These are phyloP conservation scores for Neurospora sp. DNA, from an alignment of 495 filamentous ascomycete species.

Conservation along the genomic window DNA sequence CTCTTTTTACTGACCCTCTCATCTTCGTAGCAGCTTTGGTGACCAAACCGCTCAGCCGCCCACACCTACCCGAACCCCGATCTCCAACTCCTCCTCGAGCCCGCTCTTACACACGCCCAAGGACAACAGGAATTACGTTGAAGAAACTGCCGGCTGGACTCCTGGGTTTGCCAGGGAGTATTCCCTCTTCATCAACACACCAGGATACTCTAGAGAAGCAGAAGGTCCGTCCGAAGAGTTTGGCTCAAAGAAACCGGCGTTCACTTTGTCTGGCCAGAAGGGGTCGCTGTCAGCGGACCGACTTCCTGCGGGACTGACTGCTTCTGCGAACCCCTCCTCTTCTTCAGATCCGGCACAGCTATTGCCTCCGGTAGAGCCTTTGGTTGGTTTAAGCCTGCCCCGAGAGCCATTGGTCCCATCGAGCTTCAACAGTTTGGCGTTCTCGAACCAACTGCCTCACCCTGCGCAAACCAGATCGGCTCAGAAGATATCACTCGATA, in stretches of 20 bases:
- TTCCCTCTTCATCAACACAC: constrained; percentile 44
- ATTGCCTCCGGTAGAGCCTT: constrained; percentile 48
- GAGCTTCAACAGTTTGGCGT: constrained; percentile 17
- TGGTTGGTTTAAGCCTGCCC: constrained; percentile 7
- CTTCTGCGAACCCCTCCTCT: constrained; percentile 47
- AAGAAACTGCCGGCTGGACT: constrained; percentile 41
- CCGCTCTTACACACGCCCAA: constrained; percentile 60
- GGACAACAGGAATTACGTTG: constrained; percentile 33
- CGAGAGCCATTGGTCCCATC: constrained; percentile 26
- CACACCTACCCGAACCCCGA: constrained; percentile 67
- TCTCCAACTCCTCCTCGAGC: constrained; percentile 50
- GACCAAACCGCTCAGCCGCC: constrained; percentile 69
- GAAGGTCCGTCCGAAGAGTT: constrained; percentile 33
- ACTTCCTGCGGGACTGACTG: constrained; percentile 36
- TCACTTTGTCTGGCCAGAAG: constrained; percentile 24
- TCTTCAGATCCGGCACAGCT: constrained; percentile 42
- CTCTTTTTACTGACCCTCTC: constrained; percentile 2
- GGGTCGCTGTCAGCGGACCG: constrained; percentile 29
- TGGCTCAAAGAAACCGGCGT: constrained; percentile 22
- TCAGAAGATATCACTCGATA: constrained; percentile 33
- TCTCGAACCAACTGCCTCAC: constrained; percentile 8
- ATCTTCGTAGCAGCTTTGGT: constrained; percentile 51
- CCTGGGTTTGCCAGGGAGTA: constrained; percentile 49
- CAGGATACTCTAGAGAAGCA: constrained; percentile 37
- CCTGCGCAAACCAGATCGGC: constrained; percentile 18